Percentiles rank a stretch among this genome's conserved stretches.
Evolutionary conservation across 148 eudicot species (phyloP).

Genomic region (Nepenthes gracilis): DNA sequence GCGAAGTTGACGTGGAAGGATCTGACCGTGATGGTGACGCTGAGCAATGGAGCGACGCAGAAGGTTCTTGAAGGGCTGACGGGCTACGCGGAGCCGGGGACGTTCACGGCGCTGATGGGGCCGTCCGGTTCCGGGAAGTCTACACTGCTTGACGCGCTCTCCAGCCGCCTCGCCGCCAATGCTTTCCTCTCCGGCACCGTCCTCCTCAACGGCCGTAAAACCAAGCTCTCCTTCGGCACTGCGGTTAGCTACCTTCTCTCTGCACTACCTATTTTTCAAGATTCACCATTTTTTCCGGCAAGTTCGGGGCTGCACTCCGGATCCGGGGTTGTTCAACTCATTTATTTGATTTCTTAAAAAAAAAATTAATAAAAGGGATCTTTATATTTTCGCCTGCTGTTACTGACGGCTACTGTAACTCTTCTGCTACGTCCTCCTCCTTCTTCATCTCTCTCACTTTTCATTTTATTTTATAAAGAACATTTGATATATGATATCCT

Average conservation of each 20-base stretch:
- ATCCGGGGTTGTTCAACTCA: no score
- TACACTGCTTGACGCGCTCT: constrained; percentile 79
- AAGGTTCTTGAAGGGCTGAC: constrained; percentile 64
- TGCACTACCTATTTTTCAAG: no score
- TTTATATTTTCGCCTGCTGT: no score
- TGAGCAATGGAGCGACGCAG: constrained; percentile 69
- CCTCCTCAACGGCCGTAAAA: constrained; percentile 78
- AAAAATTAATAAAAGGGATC: no score
- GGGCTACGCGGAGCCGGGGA: constrained; percentile 89
- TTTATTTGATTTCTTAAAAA: no score
- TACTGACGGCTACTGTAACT: no score
- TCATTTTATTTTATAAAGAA: no score
- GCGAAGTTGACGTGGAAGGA: constrained; percentile 89
- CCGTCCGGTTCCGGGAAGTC: constrained; percentile 98
- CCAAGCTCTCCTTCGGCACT: constrained; percentile 82
- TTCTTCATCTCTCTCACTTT: no score
- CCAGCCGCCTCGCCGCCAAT: constrained; percentile 77
- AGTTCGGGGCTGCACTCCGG: no score
- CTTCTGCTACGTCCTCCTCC: no score
- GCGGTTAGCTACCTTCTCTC: constrained; percentile 40
- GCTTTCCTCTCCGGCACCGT: constrained; percentile 78
- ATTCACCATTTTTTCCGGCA: no score
- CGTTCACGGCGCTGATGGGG: constrained; percentile 88
- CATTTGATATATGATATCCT: no score
- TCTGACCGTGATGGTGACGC: constrained; percentile 66